Evolutionary conservation across 208 protist genomes (phyloP).

Genomic region (Crithidia mellificae): DNA sequence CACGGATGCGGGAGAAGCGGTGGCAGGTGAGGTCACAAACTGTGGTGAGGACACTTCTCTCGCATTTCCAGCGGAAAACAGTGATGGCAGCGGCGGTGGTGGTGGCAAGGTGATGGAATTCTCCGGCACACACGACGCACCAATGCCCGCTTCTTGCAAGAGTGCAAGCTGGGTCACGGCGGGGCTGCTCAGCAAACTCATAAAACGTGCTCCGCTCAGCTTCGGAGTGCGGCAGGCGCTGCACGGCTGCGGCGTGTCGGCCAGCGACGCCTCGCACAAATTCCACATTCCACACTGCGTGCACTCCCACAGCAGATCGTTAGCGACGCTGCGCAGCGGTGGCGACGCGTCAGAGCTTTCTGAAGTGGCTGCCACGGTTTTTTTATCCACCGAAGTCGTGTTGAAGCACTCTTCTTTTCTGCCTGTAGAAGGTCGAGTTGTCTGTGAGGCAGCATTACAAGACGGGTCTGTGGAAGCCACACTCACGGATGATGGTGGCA

Average conservation of each 20-base stretch:
- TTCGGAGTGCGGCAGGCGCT: constrained; percentile 52
- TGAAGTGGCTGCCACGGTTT: background rate
- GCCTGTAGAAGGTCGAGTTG: no score
- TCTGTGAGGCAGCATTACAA: no score
- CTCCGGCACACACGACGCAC: background rate
- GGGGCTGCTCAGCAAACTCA: constrained; percentile 37
- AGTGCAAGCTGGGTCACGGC: constrained; percentile 19
- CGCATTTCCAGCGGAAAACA: no score
- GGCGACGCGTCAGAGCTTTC: background rate
- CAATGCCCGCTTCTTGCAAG: constrained; percentile 12
- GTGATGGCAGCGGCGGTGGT: background rate
- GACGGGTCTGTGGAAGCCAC: no score
- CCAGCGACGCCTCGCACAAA: constrained; percentile 31
- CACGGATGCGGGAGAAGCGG: no score
- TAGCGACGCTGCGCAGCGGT: constrained; percentile 11
- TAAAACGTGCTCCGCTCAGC: constrained; percentile 39
- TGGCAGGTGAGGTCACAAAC: no score
- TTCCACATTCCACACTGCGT: constrained; percentile 82
- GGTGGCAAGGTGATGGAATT: background rate
- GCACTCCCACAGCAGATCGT: constrained; percentile 82
- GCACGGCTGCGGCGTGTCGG: constrained; percentile 42
- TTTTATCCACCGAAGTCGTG: no score
- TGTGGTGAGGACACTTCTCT: no score
- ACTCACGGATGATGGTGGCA: no score
- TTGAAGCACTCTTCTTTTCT: no score